These are phyloP conservation scores for Ceratopteris richardii DNA, from an alignment of 75 land plant species.

Conservation along the genomic window DNA sequence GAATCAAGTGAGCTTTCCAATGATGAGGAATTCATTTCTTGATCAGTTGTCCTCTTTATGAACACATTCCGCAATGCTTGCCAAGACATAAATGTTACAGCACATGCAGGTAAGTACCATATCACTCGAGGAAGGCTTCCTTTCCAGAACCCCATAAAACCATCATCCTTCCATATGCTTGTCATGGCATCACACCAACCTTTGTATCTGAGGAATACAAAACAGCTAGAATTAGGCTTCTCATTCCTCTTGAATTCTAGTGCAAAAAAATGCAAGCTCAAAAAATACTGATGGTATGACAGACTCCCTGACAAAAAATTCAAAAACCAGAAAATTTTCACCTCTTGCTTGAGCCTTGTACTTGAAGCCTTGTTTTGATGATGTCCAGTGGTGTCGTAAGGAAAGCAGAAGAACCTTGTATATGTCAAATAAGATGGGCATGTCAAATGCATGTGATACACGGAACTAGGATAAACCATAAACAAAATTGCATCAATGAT, in stretches of 20 bases:
- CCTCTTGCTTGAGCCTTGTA: constrained; percentile 75
- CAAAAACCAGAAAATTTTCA: constrained; percentile 8
- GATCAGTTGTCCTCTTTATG: constrained; percentile 11
- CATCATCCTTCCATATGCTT: constrained; percentile 59
- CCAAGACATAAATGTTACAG: constrained; percentile 88
- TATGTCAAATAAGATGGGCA: too few species aligned
- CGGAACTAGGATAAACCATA: too few species aligned
- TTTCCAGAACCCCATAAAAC: constrained; percentile 60
- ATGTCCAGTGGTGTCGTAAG: constrained; percentile 92
- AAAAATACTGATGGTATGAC: too few species aligned
- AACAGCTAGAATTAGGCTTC: not conserved
- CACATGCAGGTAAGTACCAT: constrained; percentile 96
- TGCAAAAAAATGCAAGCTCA: too few species aligned
- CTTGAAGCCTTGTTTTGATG: constrained; percentile 90
- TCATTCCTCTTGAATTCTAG: too few species aligned
- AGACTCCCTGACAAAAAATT: too few species aligned
- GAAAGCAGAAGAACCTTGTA: constrained; percentile 86
- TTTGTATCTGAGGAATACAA: constrained; percentile 44
- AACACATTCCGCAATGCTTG: constrained; percentile 72
- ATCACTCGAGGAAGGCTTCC: constrained; percentile 78
- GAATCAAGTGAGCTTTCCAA: too few species aligned
- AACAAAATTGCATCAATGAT: too few species aligned
- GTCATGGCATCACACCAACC: constrained; percentile 75
- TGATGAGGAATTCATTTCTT: too few species aligned
- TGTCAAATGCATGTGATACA: too few species aligned